A percentile compares a stretch with the other conserved stretches of the same genome.
Conservation (phyloP, 2,329 filamentous ascomycete genomes). For the Apiospora arundinis region DNA sequence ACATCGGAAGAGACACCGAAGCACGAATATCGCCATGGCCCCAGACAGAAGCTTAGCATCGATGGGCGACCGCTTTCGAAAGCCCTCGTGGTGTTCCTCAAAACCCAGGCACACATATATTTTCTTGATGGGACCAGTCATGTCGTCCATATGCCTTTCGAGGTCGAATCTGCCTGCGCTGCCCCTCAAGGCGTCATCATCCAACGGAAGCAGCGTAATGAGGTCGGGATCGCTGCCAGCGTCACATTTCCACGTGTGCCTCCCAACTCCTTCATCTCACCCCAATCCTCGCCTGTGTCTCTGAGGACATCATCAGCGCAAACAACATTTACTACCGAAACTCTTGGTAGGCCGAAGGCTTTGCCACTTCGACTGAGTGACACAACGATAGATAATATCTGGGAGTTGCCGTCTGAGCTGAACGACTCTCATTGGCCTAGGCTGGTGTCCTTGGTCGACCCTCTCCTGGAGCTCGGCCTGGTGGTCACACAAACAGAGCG, state of each 20-base stretch:
- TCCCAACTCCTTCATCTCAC: slow-evolving; percentile 82
- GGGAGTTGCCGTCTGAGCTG: slow-evolving; percentile 59
- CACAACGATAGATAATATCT: slow-evolving; percentile 63
- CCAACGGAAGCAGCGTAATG: slow-evolving; percentile 73
- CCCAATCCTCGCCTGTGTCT: slow-evolving; percentile 64
- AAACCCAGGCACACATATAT: slow-evolving; percentile 91
- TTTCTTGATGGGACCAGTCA: slow-evolving; percentile 88
- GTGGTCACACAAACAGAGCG: slow-evolving; percentile 69
- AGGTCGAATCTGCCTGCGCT: slow-evolving; percentile 86
- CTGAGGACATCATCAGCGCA: slow-evolving; percentile 54
- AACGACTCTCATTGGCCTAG: slow-evolving; percentile 71
- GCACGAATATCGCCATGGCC: slow-evolving; percentile 26
- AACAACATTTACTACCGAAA: slow-evolving; percentile 63
- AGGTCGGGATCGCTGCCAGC: slow-evolving; percentile 56
- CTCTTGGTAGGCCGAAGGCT: slow-evolving; percentile 60
- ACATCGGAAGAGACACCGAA: slow-evolving; percentile 48
- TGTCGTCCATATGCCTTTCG: slow-evolving; percentile 91
- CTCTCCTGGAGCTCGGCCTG: slow-evolving; percentile 83
- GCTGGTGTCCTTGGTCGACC: slow-evolving; percentile 84
- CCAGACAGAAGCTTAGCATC: slow-evolving; percentile 26
- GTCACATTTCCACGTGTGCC: slow-evolving; percentile 69
- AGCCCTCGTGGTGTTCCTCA: slow-evolving; percentile 88
- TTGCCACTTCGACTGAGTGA: slow-evolving; percentile 56
- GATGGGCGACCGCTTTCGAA: slow-evolving; percentile 52
- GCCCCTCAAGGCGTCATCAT: slow-evolving; percentile 84